Evolutionary conservation across 306 rosid species (phyloP).

Genomic region (Cyamopsis tetragonoloba): DNA sequence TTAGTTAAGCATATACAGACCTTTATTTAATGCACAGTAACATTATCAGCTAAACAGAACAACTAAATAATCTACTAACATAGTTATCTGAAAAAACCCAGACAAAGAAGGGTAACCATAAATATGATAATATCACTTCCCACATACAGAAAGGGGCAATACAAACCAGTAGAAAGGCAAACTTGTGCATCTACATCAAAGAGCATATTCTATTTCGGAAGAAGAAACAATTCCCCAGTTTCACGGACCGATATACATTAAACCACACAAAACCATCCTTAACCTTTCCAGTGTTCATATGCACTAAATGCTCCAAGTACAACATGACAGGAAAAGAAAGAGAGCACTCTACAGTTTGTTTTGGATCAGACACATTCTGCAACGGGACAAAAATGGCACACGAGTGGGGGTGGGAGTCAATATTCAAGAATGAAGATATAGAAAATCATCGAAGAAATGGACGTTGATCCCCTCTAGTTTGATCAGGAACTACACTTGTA

Average conservation of each 20-base stretch:
- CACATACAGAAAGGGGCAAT: constrained; percentile 22
- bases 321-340: constrained; percentile 35
- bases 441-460: too few species aligned
- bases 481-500: too few species aligned
- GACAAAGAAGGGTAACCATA: too few species aligned
- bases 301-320: constrained; percentile 41
- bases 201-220: constrained; percentile 28
- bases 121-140: too few species aligned
- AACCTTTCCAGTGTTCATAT: constrained; percentile 37
- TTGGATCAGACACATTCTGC: constrained; percentile 34
- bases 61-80: too few species aligned
- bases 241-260: constrained; percentile 33
- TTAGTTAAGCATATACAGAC: neutral
- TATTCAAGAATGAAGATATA: too few species aligned
- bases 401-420: too few species aligned
- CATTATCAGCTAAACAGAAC: neutral
- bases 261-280: constrained; percentile 41
- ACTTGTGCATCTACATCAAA: constrained; percentile 28
- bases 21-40: neutral
- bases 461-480: too few species aligned
- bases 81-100: too few species aligned
- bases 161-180: constrained; percentile 19
- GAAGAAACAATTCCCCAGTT: constrained; percentile 25
- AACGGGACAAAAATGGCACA: neutral
- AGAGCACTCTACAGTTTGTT: constrained; percentile 35